A percentile compares a stretch with the other conserved stretches of the same genome.
phyloP scores from a whole-genome alignment of 495 filamentous ascomycete species.

The Aspergillus baeticus region DNA sequence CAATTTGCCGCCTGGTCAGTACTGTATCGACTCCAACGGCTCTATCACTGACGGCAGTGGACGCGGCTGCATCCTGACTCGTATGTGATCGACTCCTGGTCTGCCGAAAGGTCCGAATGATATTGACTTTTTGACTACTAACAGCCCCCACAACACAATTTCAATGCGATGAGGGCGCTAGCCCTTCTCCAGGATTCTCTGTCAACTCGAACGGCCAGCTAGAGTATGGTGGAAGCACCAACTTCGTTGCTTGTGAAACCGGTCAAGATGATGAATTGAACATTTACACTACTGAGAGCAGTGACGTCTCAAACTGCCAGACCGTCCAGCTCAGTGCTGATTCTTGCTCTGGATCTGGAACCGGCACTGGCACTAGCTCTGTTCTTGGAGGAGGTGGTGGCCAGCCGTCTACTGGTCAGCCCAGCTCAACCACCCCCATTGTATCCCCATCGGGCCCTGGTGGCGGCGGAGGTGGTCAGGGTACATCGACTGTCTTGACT shows the following conservation, averaged over 20 bases:
- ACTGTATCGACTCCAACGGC: constrained; percentile 47
- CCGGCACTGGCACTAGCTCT: constrained; percentile 16
- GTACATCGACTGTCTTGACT: constrained; percentile 9
- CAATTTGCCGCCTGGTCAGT: constrained; percentile 35
- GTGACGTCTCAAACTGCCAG: constrained; percentile 44
- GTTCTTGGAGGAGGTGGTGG: neutral
- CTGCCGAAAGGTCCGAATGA: constrained; percentile 3
- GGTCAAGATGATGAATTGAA: constrained; percentile 49
- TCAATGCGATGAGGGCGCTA: constrained; percentile 60
- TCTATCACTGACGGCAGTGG: constrained; percentile 51
- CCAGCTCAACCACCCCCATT: neutral
- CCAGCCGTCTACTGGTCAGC: neutral
- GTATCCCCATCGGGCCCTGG: constrained; percentile 10
- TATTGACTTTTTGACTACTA: constrained; percentile 15
- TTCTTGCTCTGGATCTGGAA: constrained; percentile 38
- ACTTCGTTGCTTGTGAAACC: constrained; percentile 55
- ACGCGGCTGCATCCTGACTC: constrained; percentile 58
- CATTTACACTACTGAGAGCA: constrained; percentile 49
- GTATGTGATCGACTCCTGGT: constrained; percentile 25
- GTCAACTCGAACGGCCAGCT: constrained; percentile 48
- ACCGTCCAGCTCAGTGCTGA: constrained; percentile 48
- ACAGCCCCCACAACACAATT: constrained; percentile 57
- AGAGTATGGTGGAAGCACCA: constrained; percentile 38
- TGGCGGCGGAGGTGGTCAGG: neutral
- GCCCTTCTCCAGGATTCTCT: constrained; percentile 44